Percentiles rank a stretch among this genome's conserved stretches.
These are phyloP conservation scores for Eucalyptus erythrocorys DNA, from an alignment of 345 rosid genomes.

Conservation along the genomic window DNA sequence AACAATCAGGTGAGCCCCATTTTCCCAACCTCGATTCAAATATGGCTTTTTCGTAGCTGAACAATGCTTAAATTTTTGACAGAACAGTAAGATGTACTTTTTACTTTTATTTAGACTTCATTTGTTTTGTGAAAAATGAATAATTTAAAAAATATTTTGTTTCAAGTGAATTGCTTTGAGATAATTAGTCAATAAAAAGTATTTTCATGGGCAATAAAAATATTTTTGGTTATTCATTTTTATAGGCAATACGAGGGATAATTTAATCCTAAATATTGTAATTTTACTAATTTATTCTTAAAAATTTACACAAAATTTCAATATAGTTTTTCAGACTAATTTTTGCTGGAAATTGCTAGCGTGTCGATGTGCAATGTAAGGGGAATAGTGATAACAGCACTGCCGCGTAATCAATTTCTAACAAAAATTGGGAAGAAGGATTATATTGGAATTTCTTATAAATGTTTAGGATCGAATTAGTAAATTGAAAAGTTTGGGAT, in stretches of 20 bases:
- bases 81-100: background rate
- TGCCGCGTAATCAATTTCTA: rapidly evolving
- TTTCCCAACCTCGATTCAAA: background rate
- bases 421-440: background rate
- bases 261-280: background rate
- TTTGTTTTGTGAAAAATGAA: too few species aligned
- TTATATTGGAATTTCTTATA: background rate
- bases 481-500: background rate
- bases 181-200: too few species aligned
- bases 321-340: background rate
- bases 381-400: rapidly evolving
- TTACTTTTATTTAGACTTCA: too few species aligned
- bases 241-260: rapidly evolving
- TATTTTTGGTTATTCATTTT: too few species aligned
- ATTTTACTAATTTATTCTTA: background rate
- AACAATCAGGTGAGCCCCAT: background rate
- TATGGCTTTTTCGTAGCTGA: background rate
- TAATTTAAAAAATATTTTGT: too few species aligned
- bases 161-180: too few species aligned
- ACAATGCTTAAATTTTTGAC: background rate
- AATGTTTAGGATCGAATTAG: rapidly evolving
- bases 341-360: rapidly evolving
- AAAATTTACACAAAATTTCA: background rate
- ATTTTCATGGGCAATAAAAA: too few species aligned
- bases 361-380: background rate